phyloP scores from a whole-genome alignment of 2,329 filamentous ascomycete genomes.

The Penicillium sclerotiorum region DNA sequence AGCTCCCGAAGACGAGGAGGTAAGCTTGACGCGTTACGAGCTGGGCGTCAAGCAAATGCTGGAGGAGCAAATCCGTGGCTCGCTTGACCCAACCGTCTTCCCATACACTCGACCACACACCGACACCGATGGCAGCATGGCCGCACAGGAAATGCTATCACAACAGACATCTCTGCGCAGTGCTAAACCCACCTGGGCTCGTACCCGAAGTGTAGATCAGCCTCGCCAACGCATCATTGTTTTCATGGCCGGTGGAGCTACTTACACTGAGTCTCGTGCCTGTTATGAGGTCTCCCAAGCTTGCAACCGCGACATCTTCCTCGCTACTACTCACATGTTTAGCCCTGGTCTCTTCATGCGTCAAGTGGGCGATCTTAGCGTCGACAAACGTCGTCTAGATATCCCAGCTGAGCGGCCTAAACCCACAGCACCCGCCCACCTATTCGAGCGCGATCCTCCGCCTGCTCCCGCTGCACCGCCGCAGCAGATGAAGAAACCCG shows the following conservation, averaged over 20 bases:
- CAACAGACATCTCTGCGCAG: conserved; percentile 76
- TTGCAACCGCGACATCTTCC: conserved; percentile 78
- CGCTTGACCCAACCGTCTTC: conserved; percentile 67
- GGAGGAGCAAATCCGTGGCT: conserved; percentile 69
- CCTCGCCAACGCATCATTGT: conserved; percentile 89
- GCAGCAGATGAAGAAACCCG: conserved; percentile 28
- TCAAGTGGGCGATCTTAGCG: conserved; percentile 77
- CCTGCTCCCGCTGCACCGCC: conserved; percentile 50
- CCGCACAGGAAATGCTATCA: conserved; percentile 53
- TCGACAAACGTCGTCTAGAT: conserved; percentile 73
- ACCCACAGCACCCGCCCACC: conserved; percentile 78
- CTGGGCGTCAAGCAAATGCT: conserved; percentile 81
- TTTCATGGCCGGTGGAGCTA: conserved; percentile 93
- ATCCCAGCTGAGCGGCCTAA: conserved; percentile 79
- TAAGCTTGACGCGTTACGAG: conserved; percentile 83
- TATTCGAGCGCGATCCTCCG: conserved; percentile 72
- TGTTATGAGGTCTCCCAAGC: conserved; percentile 84
- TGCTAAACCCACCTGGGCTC: conserved; percentile 94
- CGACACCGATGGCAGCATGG: conserved; percentile 44
- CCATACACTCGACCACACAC: conserved; percentile 73
- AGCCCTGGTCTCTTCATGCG: conserved; percentile 80
- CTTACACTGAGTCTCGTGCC: conserved; percentile 82
- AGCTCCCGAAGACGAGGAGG: conserved; percentile 68
- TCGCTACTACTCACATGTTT: conserved; percentile 90
- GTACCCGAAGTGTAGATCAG: conserved; percentile 73